Base-by-base conservation (phyloP, 2,329 filamentous ascomycete genomes). In the Aspergillus felis region DNA sequence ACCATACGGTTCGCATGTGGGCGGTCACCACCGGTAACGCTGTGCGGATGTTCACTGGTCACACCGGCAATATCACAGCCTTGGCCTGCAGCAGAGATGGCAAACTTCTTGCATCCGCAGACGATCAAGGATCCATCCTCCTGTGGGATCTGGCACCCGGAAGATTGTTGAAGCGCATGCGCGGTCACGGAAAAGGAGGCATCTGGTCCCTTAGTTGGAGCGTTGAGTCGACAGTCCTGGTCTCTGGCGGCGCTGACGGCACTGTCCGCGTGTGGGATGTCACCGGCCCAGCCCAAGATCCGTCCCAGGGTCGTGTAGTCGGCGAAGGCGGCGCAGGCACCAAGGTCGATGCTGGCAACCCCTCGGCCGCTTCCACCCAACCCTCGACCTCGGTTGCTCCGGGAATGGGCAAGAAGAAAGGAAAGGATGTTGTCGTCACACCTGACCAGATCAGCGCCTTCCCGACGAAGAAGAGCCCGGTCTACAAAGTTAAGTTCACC, bases 1-100 rank as follows among this genome's bases (percentile, higher is more conserved):
- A 99, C 74, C 93, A 93, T 74, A 94, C 92, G 0, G 90, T 97
- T 35, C 88, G 94, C 29, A 97, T 99, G 93, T 99, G 94, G 94
- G 88, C 92, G 9, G 85, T 97, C n/a, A 84, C 86, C 10, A 93
- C 89, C 8, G 94, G 94, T 28, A 87, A 88, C 60, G 91, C 92
- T 38, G 90, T 97, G 4, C 89, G 94, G 27, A 86, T 97, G 68
- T 96, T 97, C 71, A 92, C 90, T 0, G 94, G 94, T 1, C 94
- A 99, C 70, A 89, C 86, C 0, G 91, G 94, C 51, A 91, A 91
- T 68, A 87, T 97, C 70, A 95, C 89, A 14, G 85, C 91, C 0
- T 78, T 97, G 27, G 86, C 93, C 62, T 96, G 92, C 68, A 88
- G 91, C 24, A 91, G 91, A 1, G 92, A 91, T 67, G 94, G 94